Conservation (phyloP, 2,329 filamentous ascomycete genomes). For the Cladophialophora yegresii region DNA sequence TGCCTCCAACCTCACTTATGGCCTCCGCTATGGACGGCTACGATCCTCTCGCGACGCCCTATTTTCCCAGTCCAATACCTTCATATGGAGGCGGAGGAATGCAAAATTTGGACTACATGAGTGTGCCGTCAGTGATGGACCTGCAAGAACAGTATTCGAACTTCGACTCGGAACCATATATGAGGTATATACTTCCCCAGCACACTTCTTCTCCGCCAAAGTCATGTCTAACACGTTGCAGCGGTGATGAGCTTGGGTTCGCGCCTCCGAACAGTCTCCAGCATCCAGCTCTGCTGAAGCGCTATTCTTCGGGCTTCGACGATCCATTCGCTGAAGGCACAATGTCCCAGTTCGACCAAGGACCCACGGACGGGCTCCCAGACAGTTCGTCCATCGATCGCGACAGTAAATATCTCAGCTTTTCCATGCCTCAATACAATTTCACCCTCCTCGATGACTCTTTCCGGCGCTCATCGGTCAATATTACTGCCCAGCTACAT, state of each 20-base stretch:
- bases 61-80: constrained; percentile 59
- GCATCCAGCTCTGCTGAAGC: constrained; percentile 49
- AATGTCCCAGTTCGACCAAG: constrained; percentile 47
- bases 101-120: constrained; percentile 51
- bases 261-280: constrained; percentile 46
- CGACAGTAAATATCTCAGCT: constrained; percentile 72
- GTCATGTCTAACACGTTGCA: constrained; percentile 37
- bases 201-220: background rate
- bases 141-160: constrained; percentile 60
- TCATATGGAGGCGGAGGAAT: constrained; percentile 50
- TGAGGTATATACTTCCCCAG: constrained; percentile 51
- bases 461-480: constrained; percentile 57
- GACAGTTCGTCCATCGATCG: constrained; percentile 63
- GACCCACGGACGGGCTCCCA: constrained; percentile 49
- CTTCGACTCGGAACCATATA: constrained; percentile 62
- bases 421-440: constrained; percentile 64
- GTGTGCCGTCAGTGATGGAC: constrained; percentile 56
- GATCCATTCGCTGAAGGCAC: constrained; percentile 56
- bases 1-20: constrained; percentile 20
- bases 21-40: constrained; percentile 55
- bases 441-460: constrained; percentile 63
- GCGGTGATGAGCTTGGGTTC: constrained; percentile 56
- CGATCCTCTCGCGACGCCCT: constrained; percentile 65
- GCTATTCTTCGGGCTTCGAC: constrained; percentile 51
- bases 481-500: constrained; percentile 63